Evolutionary conservation across 2,329 filamentous ascomycete genomes (phyloP), one percentile per base, ranked within the genome.

Genomic region (Nothopassalora personata): DNA sequence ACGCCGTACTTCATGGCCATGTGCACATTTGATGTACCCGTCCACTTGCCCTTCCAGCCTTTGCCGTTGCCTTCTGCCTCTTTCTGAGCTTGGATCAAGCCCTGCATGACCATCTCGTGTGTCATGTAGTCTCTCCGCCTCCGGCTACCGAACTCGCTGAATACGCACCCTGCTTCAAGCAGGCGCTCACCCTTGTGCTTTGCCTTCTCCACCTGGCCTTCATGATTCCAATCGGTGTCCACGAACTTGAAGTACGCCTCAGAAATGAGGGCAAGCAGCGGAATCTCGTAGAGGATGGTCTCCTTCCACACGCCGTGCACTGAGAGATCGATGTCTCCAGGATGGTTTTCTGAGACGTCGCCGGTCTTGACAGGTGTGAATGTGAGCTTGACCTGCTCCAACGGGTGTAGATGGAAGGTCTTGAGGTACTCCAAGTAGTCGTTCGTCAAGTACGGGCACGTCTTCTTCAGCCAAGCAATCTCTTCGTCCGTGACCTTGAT

Each of bases 181-280:
- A 99, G 79, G 54, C 81, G 80, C 64, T 86, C 79, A 1, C 91
- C 94, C 77, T 99, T 99, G 8, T 83, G 79, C 63, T 86, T 90
- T 1, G 94, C 92, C 66, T 87, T 87, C 53, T 96, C 87, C 69
- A 96, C 86, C 73, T 99, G 94, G 2, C 87, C 88, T 5, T 89
- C 83, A 69, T 97, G 89, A 67, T 83, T 87, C 94, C 94, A 99
- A 72, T 97, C 92, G 54, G 77, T 90, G 71, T 99, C 91, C 79
- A 91, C 90, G 76, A 96, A 97, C 71, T 90, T 91, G 81, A 99
- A 99, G 77, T 97, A 99, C 53, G 94, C 91, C 74, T 99, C 93
- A 51, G 91, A 97, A 1, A 93, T 90, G 64, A 99, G 76, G 2
- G 95, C 91, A 19, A 99, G 82, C 23, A 99, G 82, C 0, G 94